Conservation (phyloP, 2,329 filamentous ascomycete species). For the Fusarium caatingaense region DNA sequence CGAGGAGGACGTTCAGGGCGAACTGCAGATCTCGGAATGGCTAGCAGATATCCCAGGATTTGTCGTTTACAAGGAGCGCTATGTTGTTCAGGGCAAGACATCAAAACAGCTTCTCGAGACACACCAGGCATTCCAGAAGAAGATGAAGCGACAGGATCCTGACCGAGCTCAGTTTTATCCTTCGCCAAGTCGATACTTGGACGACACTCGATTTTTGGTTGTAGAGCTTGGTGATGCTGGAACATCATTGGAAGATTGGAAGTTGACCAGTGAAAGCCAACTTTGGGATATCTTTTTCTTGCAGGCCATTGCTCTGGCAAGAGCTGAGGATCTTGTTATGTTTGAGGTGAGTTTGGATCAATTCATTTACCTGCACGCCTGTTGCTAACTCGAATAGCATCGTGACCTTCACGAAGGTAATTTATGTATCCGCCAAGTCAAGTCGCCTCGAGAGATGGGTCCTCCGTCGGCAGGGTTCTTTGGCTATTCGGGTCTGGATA, state of each 20-base stretch:
- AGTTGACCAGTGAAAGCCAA: slow-evolving; percentile 60
- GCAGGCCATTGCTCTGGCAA: slow-evolving; percentile 68
- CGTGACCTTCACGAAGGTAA: slow-evolving; percentile 75
- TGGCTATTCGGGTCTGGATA: slow-evolving; percentile 70
- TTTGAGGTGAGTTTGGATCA: slow-evolving; percentile 64
- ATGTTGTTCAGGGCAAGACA: slow-evolving; percentile 68
- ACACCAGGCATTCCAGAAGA: slow-evolving; percentile 68
- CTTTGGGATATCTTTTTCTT: slow-evolving; percentile 73
- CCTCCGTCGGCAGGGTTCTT: slow-evolving; percentile 55
- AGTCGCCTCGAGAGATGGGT: slow-evolving; percentile 49
- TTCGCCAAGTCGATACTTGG: slow-evolving; percentile 68
- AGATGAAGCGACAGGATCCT: slow-evolving; percentile 65
- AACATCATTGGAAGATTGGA: slow-evolving; percentile 67
- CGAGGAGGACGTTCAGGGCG: slow-evolving; percentile 66
- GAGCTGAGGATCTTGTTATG: slow-evolving; percentile 67
- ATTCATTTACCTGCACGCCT: background rate
- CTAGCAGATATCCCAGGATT: slow-evolving; percentile 73
- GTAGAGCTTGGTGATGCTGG: slow-evolving; percentile 74
- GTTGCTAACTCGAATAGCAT: slow-evolving; percentile 57
- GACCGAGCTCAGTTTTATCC: slow-evolving; percentile 71
- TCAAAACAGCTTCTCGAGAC: slow-evolving; percentile 66
- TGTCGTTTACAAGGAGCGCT: slow-evolving; percentile 73
- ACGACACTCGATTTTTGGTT: slow-evolving; percentile 68
- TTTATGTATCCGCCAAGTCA: slow-evolving; percentile 64
- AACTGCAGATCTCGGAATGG: slow-evolving; percentile 72